Conservation (phyloP, 2,329 filamentous ascomycete genomes). For the Coniosporium tulheliwenetii region DNA sequence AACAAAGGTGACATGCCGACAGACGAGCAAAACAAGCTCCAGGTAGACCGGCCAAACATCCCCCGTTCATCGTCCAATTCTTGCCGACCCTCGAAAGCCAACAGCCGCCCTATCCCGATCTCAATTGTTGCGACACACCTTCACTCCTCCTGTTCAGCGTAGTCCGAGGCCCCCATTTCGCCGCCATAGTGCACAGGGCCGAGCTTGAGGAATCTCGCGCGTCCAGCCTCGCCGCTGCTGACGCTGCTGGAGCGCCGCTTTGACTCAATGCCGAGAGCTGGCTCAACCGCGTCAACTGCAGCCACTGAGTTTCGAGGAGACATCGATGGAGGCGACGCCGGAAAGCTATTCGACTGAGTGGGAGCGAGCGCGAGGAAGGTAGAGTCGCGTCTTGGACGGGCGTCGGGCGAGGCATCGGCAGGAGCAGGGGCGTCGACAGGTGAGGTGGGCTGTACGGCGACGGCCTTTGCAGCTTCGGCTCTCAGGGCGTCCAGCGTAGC, state of each 20-base stretch:
- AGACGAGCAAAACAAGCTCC: not conserved
- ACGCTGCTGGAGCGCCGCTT: constrained; percentile 39
- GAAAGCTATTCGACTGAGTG: not conserved
- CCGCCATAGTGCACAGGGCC: constrained; percentile 48
- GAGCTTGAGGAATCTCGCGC: constrained; percentile 41
- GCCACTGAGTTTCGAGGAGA: not conserved
- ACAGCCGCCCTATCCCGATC: not conserved
- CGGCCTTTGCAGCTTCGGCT: too few relatives aligned
- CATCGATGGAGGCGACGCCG: not conserved
- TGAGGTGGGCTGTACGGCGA: too few relatives aligned
- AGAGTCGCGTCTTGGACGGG: not conserved
- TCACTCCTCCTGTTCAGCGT: constrained; percentile 10
- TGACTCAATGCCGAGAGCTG: not conserved
- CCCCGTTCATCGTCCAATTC: not conserved
- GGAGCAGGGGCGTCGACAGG: too few relatives aligned
- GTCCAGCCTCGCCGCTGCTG: constrained; percentile 29
- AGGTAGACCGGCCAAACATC: not conserved
- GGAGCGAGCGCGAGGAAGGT: constrained; percentile 1
- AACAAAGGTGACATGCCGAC: too few relatives aligned
- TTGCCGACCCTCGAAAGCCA: not conserved
- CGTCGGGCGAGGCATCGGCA: too few relatives aligned
- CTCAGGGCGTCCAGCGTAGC: too few relatives aligned
- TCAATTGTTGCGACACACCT: not conserved
- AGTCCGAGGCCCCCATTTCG: constrained; percentile 42
- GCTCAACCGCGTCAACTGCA: not conserved